Base-by-base conservation (phyloP, 164 flowering plant species). In the Stephania japonica region DNA sequence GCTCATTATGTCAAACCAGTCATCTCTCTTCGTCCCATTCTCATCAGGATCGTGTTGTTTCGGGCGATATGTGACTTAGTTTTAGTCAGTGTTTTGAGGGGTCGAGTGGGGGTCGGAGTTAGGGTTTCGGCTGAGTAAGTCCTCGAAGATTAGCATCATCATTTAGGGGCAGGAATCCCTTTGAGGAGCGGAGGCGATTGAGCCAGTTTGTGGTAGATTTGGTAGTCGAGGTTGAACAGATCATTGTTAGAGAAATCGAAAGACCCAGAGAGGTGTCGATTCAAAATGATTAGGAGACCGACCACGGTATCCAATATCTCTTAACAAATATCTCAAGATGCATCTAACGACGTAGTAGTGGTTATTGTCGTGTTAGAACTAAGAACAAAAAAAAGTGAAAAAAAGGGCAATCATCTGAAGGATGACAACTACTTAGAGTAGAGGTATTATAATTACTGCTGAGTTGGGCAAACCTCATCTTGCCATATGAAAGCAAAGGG, bases 111-210 rank as follows among this genome's bases (percentile, higher is more conserved):
- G 18, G 12, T 42, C 21, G 16, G 50, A 21, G 53, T 42, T 42
- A 7, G 69, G 42, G 44, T 67, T 67, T 12, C 11, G 69, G 69
- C 38, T 73, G 79, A 87, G 87, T 81, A 86, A 88, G 19, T 82
- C 82, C 72, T 84, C 94, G 74, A 89, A n/a, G 87, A 75, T 79
- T 4, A 32, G 4, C 84, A 68, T 63, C 82, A 73, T 70, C 75
- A 67, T 74, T 76, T 70, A 44, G 83, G 71, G 78, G 62, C 6
- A 92, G 86, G 74, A 91, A 84, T 63, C 94, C 73, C 25, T 71
- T 61, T 1, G 73, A 32, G n/a, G 89, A 79, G 1, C 97, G 93
- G 78, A 93, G 91, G 59, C 93, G 89, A 81, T 88, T 90, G 19
- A 93, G 87, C 97, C 97, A 93, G 70, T 75, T 85, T 9, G 90